Base-by-base conservation (phyloP, 495 filamentous ascomycete genomes). In the Physcia stellaris region DNA sequence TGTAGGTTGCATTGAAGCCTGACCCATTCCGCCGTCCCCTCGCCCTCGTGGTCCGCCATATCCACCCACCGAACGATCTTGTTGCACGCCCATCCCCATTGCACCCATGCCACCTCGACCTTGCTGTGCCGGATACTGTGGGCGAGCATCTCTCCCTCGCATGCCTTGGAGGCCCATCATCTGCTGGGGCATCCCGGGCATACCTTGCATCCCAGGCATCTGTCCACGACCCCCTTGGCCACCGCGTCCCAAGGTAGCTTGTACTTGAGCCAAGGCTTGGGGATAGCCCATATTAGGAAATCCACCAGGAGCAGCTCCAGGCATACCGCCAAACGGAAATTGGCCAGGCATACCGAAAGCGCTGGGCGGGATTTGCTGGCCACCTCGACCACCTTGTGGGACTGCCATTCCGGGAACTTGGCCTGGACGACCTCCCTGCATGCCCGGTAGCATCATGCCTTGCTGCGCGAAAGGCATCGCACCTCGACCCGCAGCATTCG, bases 391-490 rank as follows among this genome's bases (percentile, higher is more conserved):
- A 39, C 68, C 69, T 41, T 79, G 77, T 62, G 85, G 86, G 42
- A 71, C 75, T 22, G 49, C 23, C 13, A 52, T 88, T 54, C 67
- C 75, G 43, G 83, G 80, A 64, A 79, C 88, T 54, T 87, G 84
- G 48, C 79, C 84, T 41, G 83, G 80, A 52, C 84, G 83, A 54
- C 78, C 80, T 47, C 73, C 77, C 56, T 88, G 87, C 47, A 80
- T 79, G 48, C 68, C 70, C 40, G 86, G 79, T 60, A 95, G 80
- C 70, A 92, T 83, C 45, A 73, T 75, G 40, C 73, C 73, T 61
- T 85, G 79, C 39, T 75, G 71, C 54, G 85, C 77, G 80, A 92
- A 96, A 28, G 83, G 76, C 68, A 94, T 75, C 41, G 79, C 82
- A 42, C 68, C 70, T 56, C 87, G 84, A 51, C 80, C 78, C 43